Percentiles rank a stretch among this genome's conserved stretches.
phyloP scores from a whole-genome alignment of 352 stramenopile species.

The Phytophthora nicotianae region DNA sequence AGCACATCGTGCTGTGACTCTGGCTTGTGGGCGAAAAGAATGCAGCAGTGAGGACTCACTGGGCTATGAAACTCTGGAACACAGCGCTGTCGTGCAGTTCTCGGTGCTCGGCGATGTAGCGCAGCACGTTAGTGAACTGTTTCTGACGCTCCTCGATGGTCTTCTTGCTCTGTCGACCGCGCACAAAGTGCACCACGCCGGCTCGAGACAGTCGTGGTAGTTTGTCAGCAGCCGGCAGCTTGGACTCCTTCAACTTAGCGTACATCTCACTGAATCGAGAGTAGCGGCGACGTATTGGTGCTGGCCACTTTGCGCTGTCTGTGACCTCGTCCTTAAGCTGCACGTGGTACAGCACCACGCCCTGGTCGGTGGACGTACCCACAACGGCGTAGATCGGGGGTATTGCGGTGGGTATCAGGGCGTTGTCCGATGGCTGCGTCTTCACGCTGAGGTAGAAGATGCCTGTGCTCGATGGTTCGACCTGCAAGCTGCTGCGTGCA shows the following conservation, averaged over 20 bases:
- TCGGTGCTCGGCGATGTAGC: constrained; percentile 48
- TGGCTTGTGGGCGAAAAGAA: neutral
- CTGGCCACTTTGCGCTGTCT: constrained; percentile 33
- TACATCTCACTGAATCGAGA: constrained; percentile 62
- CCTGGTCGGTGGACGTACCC: constrained; percentile 35
- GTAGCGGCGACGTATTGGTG: constrained; percentile 49
- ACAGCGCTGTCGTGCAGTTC: constrained; percentile 44
- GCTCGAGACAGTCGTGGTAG: constrained; percentile 45
- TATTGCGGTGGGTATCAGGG: neutral
- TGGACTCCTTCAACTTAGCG: constrained; percentile 40
- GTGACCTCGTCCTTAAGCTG: constrained; percentile 40
- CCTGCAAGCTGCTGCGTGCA: constrained; percentile 23
- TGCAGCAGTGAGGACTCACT: constrained; percentile 16
- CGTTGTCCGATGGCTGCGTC: constrained; percentile 13
- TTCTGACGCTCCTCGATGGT: constrained; percentile 53
- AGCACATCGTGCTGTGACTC: constrained; percentile 29
- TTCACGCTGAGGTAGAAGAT: constrained; percentile 21
- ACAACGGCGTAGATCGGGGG: constrained; percentile 39
- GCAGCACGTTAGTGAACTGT: constrained; percentile 52
- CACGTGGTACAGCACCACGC: constrained; percentile 49
- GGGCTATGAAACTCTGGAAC: constrained; percentile 55
- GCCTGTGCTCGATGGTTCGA: constrained; percentile 27
- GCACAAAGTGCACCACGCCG: constrained; percentile 52
- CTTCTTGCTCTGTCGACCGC: constrained; percentile 47
- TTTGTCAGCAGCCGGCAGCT: constrained; percentile 32